These are phyloP conservation scores for Solanum appendiculatum DNA, from an alignment of 257 asterid species.

Conservation along the genomic window DNA sequence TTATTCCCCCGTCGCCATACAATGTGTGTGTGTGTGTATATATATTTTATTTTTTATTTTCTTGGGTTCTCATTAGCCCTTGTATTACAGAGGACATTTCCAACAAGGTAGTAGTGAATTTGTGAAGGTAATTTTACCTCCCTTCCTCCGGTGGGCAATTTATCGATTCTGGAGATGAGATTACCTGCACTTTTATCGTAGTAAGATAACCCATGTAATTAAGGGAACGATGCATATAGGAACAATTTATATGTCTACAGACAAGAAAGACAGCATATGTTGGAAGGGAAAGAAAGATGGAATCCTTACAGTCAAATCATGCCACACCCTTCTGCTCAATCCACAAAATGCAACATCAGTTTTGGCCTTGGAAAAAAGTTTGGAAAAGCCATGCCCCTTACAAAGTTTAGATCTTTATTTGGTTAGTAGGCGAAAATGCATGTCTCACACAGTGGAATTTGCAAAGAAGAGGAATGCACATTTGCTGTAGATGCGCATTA, in stretches of 20 bases:
- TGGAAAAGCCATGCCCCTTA: neutral
- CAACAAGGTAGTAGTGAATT: neutral
- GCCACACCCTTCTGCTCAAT: neutral
- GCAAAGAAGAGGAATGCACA: neutral
- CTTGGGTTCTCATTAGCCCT: neutral
- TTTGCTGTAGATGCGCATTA: neutral
- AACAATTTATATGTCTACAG: neutral
- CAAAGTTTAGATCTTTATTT: neutral
- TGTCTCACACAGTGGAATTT: neutral
- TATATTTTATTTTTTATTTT: neutral
- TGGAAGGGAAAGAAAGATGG: neutral
- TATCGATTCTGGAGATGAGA: neutral
- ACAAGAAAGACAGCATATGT: neutral
- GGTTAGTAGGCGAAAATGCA: neutral
- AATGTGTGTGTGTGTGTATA: neutral
- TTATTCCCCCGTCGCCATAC: neutral
- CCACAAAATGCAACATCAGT: neutral
- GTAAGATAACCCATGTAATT: neutral
- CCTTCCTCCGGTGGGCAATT: neutral
- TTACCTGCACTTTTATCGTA: neutral
- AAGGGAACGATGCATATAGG: neutral
- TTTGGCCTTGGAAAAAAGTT: neutral
- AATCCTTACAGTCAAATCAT: neutral
- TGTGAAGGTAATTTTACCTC: neutral
- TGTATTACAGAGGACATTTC: neutral